Percentiles rank a stretch among this genome's conserved stretches.
phyloP scores from a whole-genome alignment of 495 filamentous ascomycete species.

The Paragyromitra xinjiangensis region DNA sequence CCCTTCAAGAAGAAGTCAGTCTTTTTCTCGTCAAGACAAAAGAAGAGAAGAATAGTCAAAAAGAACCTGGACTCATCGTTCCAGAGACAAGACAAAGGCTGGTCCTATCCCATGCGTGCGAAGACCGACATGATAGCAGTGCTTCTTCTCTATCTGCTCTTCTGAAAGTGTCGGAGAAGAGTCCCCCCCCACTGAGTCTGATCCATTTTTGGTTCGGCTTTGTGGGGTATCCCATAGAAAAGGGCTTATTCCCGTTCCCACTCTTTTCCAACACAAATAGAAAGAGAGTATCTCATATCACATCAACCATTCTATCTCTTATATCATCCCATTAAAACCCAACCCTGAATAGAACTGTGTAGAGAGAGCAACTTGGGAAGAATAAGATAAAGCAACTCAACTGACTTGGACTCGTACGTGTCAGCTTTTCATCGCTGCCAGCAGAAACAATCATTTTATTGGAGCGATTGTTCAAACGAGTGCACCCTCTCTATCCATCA shows the following conservation, averaged over 20 bases:
- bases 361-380: conserved; percentile 19
- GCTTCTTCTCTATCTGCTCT: conserved; percentile 30
- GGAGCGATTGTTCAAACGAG: conserved; percentile 36
- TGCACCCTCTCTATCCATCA: conserved; percentile 7
- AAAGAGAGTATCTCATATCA: conserved; percentile 15
- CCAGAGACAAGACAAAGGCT: conserved; percentile 45
- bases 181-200: conserved; percentile 36
- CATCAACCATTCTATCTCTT: conserved; percentile 18
- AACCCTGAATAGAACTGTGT: conserved; percentile 16
- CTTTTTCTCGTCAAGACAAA: conserved; percentile 41
- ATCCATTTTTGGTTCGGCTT: conserved; percentile 47
- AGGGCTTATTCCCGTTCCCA: conserved; percentile 44
- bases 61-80: conserved; percentile 36
- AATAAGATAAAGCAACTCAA: conserved; percentile 35
- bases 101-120: conserved; percentile 43
- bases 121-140: conserved; percentile 50
- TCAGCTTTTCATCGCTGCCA: conserved; percentile 29
- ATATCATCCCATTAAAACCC: conserved; percentile 23
- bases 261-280: conserved; percentile 35
- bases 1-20: conserved; percentile 20
- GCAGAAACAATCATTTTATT: conserved; percentile 34
- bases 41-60: conserved; percentile 32
- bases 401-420: conserved; percentile 44
- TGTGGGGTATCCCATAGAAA: conserved; percentile 51
- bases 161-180: conserved; percentile 45